Evolutionary conservation across 768 basidiomycete genomes (phyloP), one percentile per base, ranked within the genome.

Genomic region (Rubroboletus satanas): DNA sequence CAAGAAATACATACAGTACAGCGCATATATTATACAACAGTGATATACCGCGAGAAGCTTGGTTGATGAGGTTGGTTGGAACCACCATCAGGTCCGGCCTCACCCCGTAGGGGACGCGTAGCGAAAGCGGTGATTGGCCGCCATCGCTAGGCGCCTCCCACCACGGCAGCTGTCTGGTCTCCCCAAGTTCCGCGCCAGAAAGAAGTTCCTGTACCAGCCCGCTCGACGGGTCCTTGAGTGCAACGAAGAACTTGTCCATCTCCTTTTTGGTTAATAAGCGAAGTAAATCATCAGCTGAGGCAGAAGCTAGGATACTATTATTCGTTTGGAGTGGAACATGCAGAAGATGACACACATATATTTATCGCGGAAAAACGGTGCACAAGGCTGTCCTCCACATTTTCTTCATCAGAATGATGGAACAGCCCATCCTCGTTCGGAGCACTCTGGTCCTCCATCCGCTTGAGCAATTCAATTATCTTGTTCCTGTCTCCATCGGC

Each of bases 391-490:
- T 69, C 70, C 36, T 71, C 73, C 6, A 74, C 75, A 3, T 71
- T 73, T 21, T 77, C 78, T 4, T 68, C 73, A 12, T 75, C 74
- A 18, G 70, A 70, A 2, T 62, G 65, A 1, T 68, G 66, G 2
- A 59, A 63, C 1, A 71, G 63, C 2, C 62, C 61, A 15, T 66
- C 68, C 3, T 73, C 77, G 15, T 79, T 73, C 29, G 75, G 70
- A 23, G 68, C 61, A 14, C 66, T 73, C 46, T 84, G 81, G 49
- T 90, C 84, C 55, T 92, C 89, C 52, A 93, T 86, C 9, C 78
- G 82, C 65, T 81, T 83, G 21, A 93, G 74, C 5, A 93, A 64
- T 45, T 84, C 82, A 62, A 93, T 69, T 80, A 90, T 92, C 57
- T 79, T 75, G 44, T 71, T 66, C 42, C 83, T 76, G 63, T 93